Evolutionary conservation across 2,329 filamentous ascomycete species (phyloP).

Genomic region (Scolecobasidium constrictum): DNA sequence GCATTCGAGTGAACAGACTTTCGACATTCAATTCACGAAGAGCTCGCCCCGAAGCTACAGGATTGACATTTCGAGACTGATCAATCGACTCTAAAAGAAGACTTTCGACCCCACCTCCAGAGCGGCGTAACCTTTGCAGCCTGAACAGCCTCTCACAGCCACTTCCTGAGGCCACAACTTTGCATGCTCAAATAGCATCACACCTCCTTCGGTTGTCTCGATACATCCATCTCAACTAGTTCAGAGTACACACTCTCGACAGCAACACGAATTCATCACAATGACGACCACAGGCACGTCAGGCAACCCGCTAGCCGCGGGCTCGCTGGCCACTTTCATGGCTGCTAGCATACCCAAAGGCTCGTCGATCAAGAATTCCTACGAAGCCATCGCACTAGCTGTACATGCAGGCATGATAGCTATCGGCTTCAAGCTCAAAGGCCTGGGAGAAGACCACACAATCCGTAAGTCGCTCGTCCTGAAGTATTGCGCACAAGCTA

Average conservation of each 20-base stretch:
- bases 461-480: conserved; percentile 41
- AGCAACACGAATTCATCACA: not conserved
- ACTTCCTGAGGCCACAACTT: not conserved
- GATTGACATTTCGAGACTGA: no score
- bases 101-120: no score
- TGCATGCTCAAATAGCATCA: no score
- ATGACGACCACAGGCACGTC: not conserved
- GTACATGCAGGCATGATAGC: conserved; percentile 73
- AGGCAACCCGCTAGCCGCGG: conserved; percentile 1
- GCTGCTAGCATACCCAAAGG: conserved; percentile 30
- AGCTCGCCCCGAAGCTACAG: no score
- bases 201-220: no score
- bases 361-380: conserved; percentile 49
- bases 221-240: no score
- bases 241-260: no score
- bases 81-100: no score
- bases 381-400: conserved; percentile 76
- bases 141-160: not conserved
- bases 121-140: not conserved
- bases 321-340: conserved; percentile 29
- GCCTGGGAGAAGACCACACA: conserved; percentile 72
- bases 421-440: conserved; percentile 69
- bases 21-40: no score
- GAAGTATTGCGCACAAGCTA: conserved; percentile 9
- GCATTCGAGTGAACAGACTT: no score